These are phyloP conservation scores for Waitea zeae DNA, from an alignment of 1,284 basidiomycete genomes.

Conservation along the genomic window DNA sequence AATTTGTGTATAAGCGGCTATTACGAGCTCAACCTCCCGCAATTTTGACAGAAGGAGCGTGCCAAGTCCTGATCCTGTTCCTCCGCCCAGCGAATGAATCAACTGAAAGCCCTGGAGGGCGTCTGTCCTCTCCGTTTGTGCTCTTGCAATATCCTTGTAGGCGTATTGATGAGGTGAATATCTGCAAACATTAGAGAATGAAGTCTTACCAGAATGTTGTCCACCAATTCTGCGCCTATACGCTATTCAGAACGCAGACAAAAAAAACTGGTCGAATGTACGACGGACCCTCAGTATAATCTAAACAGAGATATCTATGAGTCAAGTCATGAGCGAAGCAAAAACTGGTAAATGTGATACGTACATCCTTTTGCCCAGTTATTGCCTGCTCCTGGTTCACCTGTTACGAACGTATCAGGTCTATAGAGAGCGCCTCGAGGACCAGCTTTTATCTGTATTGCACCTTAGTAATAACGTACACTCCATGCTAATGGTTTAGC, in stretches of 20 bases:
- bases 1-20: no score
- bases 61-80: constrained; percentile 80
- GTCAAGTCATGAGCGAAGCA: constrained; percentile 1
- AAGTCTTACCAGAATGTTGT: constrained; percentile 53
- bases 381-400: constrained; percentile 71
- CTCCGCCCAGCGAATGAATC: constrained; percentile 86
- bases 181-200: not conserved
- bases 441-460: constrained; percentile 46
- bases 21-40: constrained; percentile 38
- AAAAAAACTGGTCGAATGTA: not conserved
- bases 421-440: constrained; percentile 63
- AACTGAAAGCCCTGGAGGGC: constrained; percentile 90
- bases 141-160: constrained; percentile 49
- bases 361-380: constrained; percentile 87
- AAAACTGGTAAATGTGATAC: constrained; percentile 14
- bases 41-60: constrained; percentile 72
- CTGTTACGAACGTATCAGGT: constrained; percentile 76
- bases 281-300: no score
- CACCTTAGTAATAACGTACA: no score
- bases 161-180: constrained; percentile 1
- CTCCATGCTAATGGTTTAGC: no score
- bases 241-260: constrained; percentile 2
- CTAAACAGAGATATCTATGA: no score
- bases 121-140: constrained; percentile 70
- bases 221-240: constrained; percentile 80